These are phyloP conservation scores for Venturia nashicola DNA, from an alignment of 2,329 filamentous ascomycete genomes.

Conservation along the genomic window DNA sequence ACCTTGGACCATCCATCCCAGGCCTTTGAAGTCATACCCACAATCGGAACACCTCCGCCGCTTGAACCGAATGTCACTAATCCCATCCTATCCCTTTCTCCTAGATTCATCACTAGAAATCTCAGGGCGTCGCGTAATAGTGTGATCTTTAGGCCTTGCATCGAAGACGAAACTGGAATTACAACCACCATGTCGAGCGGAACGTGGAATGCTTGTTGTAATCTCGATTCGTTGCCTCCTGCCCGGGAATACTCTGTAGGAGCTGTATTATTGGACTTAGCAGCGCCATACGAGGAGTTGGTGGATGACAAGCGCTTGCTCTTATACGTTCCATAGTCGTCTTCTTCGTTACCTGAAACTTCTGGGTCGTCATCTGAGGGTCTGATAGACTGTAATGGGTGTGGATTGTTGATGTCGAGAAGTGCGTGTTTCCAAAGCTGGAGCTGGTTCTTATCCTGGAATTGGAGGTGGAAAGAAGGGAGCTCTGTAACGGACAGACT, in stretches of 20 bases:
- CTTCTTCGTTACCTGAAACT: conserved; percentile 73
- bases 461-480: conserved; percentile 86
- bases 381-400: conserved; percentile 43
- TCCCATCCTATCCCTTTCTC: conserved; percentile 91
- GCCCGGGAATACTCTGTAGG: conserved; percentile 70
- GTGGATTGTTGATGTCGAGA: conserved; percentile 65
- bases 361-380: conserved; percentile 67
- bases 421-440: conserved; percentile 86
- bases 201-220: conserved; percentile 57
- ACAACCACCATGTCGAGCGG: conserved; percentile 93
- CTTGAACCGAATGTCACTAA: conserved; percentile 94
- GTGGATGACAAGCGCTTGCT: conserved; percentile 66
- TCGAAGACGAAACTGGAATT: conserved; percentile 92
- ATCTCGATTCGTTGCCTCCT: conserved; percentile 30
- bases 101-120: conserved; percentile 81
- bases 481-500: conserved; percentile 85
- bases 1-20: conserved; percentile 89
- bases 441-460: conserved; percentile 70
- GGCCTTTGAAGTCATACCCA: conserved; percentile 94
- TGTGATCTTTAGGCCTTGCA: conserved; percentile 99
- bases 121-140: conserved; percentile 81
- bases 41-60: conserved; percentile 81
- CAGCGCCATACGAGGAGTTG: conserved; percentile 70
- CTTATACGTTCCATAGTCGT: conserved; percentile 56
- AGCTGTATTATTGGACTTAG: conserved; percentile 73